phyloP scores from a whole-genome alignment of 2,329 filamentous ascomycete species.

The Pyrenophora graminea region DNA sequence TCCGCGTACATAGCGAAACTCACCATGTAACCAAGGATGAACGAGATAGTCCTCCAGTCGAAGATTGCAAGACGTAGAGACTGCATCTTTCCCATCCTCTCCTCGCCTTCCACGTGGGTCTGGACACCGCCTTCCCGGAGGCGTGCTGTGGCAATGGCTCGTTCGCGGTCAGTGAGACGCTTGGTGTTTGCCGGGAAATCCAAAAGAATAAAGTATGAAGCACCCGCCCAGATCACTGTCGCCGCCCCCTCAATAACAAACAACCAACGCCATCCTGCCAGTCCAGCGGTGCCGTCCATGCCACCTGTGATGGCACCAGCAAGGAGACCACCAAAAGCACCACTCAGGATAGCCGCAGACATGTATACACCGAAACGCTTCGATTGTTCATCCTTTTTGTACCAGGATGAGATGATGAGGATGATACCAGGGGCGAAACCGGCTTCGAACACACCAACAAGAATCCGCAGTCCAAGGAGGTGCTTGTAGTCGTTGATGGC shows the following conservation, averaged over 20 bases:
- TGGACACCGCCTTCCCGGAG: slow-evolving; percentile 51
- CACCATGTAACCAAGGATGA: slow-evolving; percentile 58
- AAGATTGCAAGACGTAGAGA: slow-evolving; percentile 47
- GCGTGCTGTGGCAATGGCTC: slow-evolving; percentile 51
- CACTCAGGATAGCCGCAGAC: slow-evolving; percentile 60
- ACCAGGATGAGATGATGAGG: slow-evolving; percentile 55
- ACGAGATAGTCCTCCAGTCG: slow-evolving; percentile 55
- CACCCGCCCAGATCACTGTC: slow-evolving; percentile 52
- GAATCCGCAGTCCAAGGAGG: slow-evolving; percentile 58
- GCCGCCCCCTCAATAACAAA: slow-evolving; percentile 48
- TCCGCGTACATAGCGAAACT: slow-evolving; percentile 8
- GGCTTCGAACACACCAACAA: slow-evolving; percentile 60
- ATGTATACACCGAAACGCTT: slow-evolving; percentile 63
- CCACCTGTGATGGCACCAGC: slow-evolving; percentile 53
- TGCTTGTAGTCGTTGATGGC: slow-evolving; percentile 53
- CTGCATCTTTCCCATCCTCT: slow-evolving; percentile 44
- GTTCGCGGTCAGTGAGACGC: slow-evolving; percentile 49
- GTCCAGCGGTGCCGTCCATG: slow-evolving; percentile 52
- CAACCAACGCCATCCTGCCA: slow-evolving; percentile 58
- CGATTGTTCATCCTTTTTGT: slow-evolving; percentile 58
- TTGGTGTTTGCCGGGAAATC: slow-evolving; percentile 56
- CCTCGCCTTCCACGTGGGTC: slow-evolving; percentile 36
- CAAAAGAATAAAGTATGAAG: slow-evolving; percentile 53
- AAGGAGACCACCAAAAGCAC: slow-evolving; percentile 52
- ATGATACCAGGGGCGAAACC: slow-evolving; percentile 61